phyloP scores from a whole-genome alignment of 257 asterid species.

The Marsdenia floribunda region DNA sequence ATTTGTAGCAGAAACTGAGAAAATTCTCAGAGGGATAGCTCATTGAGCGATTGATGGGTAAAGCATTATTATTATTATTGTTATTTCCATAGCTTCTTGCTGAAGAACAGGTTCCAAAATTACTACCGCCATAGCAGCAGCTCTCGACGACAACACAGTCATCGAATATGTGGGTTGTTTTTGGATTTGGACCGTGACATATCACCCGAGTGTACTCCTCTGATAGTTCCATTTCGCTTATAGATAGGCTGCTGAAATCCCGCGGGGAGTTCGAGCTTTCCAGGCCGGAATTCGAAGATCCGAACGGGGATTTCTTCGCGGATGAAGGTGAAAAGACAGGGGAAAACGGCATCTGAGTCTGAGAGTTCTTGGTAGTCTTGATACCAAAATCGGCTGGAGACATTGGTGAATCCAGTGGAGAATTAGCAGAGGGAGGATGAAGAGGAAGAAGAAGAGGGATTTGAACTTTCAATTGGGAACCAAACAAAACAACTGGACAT shows the following conservation, averaged over 20 bases:
- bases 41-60: constrained; percentile 23
- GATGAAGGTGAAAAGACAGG: constrained; percentile 34
- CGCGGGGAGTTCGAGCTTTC: constrained; percentile 24
- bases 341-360: constrained; percentile 31
- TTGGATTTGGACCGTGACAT: constrained; percentile 77
- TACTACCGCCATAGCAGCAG: constrained; percentile 33
- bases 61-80: neutral
- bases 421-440: constrained; percentile 29
- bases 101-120: constrained; percentile 40
- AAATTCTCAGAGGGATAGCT: constrained; percentile 62
- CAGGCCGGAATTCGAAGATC: constrained; percentile 25
- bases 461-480: constrained; percentile 75
- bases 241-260: constrained; percentile 42
- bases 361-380: constrained; percentile 47
- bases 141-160: constrained; percentile 80
- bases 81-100: constrained; percentile 12
- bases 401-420: constrained; percentile 47
- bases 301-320: constrained; percentile 30
- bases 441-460: constrained; percentile 58
- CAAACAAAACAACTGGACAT: constrained; percentile 55
- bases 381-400: constrained; percentile 74
- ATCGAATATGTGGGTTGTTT: constrained; percentile 75
- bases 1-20: constrained; percentile 66
- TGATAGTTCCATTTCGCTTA: constrained; percentile 73
- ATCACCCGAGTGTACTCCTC: constrained; percentile 93